Evolutionary conservation across 768 basidiomycete species (phyloP), one percentile per base, ranked within the genome.

Genomic region (Ramaria sp.): DNA sequence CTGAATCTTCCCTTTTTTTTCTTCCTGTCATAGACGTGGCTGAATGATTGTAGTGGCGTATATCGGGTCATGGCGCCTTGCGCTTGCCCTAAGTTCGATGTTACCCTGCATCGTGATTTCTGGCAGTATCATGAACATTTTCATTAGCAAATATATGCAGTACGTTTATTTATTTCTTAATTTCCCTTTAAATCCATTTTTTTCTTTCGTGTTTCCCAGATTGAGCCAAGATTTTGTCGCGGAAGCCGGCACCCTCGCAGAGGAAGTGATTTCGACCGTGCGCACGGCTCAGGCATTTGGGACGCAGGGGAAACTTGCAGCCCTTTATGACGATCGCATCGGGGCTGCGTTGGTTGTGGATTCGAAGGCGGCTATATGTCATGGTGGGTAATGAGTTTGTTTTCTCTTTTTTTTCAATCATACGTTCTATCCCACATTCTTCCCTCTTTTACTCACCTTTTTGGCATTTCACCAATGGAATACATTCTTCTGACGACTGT

Each of bases 261-360:
- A n/a, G n/a, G n/a, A n/a, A n/a, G n/a, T n/a, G n/a, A n/a, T n/a
- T 96, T 85, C 88, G 0, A 86, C 87, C 42, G 72, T 97, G 56
- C 83, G 93, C n/a, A 94, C 90, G 1, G 81, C 88, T 2, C 88
- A 95, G 57, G 93, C 94, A 0, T 98, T 98, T 61, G 90, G 90
- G 38, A 85, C 82, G 0, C 88, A 92, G 67, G 69, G 64, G 5
- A 74, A 73, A 30, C 72, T 98, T 42, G 62, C 79, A n/a, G n/a
- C n/a, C n/a, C n/a, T n/a, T n/a, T n/a, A n/a, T n/a, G n/a, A n/a
- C n/a, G n/a, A n/a, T n/a, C 76, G 78, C 56, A 76, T 91, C 60
- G 66, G 72, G 20, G 61, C 71, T 56, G 78, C 87, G 5, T 71
- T 73, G 34, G 57, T 56, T 3, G 70, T 78, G 5, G 81, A 87